Percentiles rank a stretch among this genome's conserved stretches.
Conservation (phyloP, 2,329 filamentous ascomycete species). For the Diaporthe sp. region DNA sequence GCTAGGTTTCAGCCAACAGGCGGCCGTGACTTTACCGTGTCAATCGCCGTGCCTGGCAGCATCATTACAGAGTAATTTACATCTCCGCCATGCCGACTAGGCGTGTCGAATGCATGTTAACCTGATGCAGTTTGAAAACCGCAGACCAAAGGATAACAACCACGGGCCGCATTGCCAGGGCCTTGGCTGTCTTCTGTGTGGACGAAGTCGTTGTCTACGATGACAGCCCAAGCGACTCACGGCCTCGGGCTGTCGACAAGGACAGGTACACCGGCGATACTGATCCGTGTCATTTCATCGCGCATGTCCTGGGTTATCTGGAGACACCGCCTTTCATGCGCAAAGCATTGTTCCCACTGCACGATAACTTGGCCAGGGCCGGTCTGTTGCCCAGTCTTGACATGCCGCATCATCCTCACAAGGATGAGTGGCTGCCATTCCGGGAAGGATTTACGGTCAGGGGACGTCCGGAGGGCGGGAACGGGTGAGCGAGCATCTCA, state of each 20-base stretch:
- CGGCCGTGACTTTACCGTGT: slow-evolving; percentile 80
- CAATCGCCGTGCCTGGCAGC: slow-evolving; percentile 83
- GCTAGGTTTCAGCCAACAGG: slow-evolving; percentile 76
- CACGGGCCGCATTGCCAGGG: slow-evolving; percentile 83
- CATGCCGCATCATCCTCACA: slow-evolving; percentile 86
- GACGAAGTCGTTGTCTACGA: slow-evolving; percentile 89
- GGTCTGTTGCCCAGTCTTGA: slow-evolving; percentile 83
- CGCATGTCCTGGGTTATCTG: slow-evolving; percentile 84
- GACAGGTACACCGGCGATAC: slow-evolving; percentile 76
- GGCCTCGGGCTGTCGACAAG: slow-evolving; percentile 63
- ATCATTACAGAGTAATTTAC: slow-evolving; percentile 77
- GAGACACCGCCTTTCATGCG: slow-evolving; percentile 89
- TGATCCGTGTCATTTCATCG: slow-evolving; percentile 84
- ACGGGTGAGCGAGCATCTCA: slow-evolving; percentile 47
- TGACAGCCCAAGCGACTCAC: slow-evolving; percentile 68
- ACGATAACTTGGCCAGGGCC: slow-evolving; percentile 81
- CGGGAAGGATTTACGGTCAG: slow-evolving; percentile 80
- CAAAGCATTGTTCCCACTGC: slow-evolving; percentile 80
- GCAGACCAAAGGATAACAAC: slow-evolving; percentile 82
- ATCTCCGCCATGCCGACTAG: not conserved
- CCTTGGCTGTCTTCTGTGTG: slow-evolving; percentile 85
- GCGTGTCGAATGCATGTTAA: slow-evolving; percentile 23
- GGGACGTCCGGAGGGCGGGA: slow-evolving; percentile 56
- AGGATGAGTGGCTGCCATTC: slow-evolving; percentile 83
- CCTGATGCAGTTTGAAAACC: slow-evolving; percentile 71